These are phyloP conservation scores for Zymoseptoria ardabiliae DNA, from an alignment of 2,329 filamentous ascomycete species.

Conservation along the genomic window DNA sequence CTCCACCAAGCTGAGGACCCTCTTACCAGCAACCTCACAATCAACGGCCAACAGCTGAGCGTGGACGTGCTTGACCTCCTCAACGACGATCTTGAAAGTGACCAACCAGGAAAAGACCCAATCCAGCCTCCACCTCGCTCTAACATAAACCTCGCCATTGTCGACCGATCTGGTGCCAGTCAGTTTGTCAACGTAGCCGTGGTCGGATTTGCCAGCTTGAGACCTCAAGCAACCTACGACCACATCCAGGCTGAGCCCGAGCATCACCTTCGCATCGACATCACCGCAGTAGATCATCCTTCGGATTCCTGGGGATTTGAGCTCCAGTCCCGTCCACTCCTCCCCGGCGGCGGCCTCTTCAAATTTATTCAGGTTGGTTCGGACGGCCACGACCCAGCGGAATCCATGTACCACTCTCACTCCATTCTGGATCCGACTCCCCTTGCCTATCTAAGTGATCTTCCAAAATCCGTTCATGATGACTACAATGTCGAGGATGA, in stretches of 20 bases:
- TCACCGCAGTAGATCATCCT: conserved; percentile 1
- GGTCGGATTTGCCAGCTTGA: conserved; percentile 8
- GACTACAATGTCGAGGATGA: conserved; percentile 30
- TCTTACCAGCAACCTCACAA: conserved; percentile 35
- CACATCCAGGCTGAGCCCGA: conserved; percentile 5
- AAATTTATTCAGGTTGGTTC: conserved; percentile 5
- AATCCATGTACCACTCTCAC: conserved; percentile 4
- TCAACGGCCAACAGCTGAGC: conserved; percentile 32
- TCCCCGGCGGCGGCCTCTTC: conserved; percentile 1
- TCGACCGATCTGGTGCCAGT: conserved; percentile 9
- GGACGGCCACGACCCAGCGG: conserved; percentile 1
- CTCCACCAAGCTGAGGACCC: conserved; percentile 32
- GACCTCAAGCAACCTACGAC: conserved; percentile 5
- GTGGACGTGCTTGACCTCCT: background rate
- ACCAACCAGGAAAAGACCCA: conserved; percentile 32
- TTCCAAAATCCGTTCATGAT: conserved; percentile 11
- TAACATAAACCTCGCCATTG: conserved; percentile 10
- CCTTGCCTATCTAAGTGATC: conserved; percentile 5
- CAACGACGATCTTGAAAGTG: conserved; percentile 24
- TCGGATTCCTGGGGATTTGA: background rate
- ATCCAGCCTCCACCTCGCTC: conserved; percentile 28
- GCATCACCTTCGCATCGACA: conserved; percentile 3
- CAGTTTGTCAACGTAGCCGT: conserved; percentile 10
- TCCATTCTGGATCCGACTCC: conserved; percentile 7
- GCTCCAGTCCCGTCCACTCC: conserved; percentile 6